These are phyloP conservation scores for Amanita rubescens DNA, from an alignment of 768 basidiomycete species.

Conservation along the genomic window DNA sequence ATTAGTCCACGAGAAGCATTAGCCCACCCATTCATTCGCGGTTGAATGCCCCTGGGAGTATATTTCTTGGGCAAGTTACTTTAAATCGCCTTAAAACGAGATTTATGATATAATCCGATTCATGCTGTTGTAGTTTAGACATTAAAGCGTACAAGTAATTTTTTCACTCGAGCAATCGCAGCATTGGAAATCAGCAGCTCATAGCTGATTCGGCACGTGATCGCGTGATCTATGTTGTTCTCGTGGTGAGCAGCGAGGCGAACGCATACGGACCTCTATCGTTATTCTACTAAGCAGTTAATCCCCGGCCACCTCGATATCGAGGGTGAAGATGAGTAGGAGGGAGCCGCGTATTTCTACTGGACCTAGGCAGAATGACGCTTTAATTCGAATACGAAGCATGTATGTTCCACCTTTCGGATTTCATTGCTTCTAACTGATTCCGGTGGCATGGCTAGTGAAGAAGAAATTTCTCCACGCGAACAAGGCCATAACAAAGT, in stretches of 20 bases:
- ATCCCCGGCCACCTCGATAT: constrained; percentile 14
- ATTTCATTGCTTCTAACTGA: constrained; percentile 13
- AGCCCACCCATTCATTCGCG: constrained; percentile 76
- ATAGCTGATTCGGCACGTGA: too few relatives aligned
- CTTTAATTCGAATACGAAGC: constrained; percentile 79
- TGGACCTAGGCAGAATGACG: constrained; percentile 65
- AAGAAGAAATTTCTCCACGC: constrained; percentile 90
- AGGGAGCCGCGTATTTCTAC: constrained; percentile 59
- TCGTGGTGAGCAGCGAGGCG: background rate
- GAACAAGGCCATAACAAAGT: constrained; percentile 92
- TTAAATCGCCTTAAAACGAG: background rate
- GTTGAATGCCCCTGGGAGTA: constrained; percentile 14
- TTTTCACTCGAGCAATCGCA: too few relatives aligned
- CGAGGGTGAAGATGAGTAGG: constrained; percentile 41
- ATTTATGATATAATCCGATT: background rate
- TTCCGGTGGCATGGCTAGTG: constrained; percentile 46
- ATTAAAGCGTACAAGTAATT: too few relatives aligned
- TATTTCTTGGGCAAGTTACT: background rate
- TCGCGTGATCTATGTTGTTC: background rate
- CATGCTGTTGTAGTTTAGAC: background rate
- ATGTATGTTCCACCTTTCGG: constrained; percentile 43
- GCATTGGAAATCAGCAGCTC: too few relatives aligned
- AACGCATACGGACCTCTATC: background rate
- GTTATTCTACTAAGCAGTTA: background rate
- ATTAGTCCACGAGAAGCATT: constrained; percentile 89